Percentiles rank a stretch among this genome's conserved stretches.
Evolutionary conservation across 306 rosid genomes (phyloP).

Genomic region (Corylus heterophylla): DNA sequence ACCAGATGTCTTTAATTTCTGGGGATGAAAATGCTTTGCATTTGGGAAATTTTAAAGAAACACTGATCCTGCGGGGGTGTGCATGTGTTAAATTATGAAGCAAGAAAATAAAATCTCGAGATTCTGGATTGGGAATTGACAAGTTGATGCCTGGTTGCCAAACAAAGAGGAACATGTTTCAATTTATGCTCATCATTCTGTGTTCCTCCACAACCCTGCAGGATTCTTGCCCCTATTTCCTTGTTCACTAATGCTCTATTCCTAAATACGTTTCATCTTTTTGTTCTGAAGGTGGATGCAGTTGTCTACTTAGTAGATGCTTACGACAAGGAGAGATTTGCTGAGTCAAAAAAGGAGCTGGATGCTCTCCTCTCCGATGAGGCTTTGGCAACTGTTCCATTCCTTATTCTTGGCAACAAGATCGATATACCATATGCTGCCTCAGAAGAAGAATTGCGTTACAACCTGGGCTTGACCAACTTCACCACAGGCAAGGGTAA

Average conservation of each 20-base stretch:
- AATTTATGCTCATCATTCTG: neutral
- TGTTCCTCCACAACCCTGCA: neutral
- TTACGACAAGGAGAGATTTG: slow-evolving; percentile 79
- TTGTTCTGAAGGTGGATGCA: slow-evolving; percentile 71
- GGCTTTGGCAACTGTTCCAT: slow-evolving; percentile 66
- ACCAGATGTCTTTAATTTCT: neutral
- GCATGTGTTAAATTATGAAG: no score
- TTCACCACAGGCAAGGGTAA: slow-evolving; percentile 94
- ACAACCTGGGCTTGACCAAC: slow-evolving; percentile 68
- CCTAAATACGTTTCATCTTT: neutral
- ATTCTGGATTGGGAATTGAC: slow-evolving; percentile 1
- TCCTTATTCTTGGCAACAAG: slow-evolving; percentile 84
- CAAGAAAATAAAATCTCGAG: neutral
- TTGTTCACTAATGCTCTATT: neutral
- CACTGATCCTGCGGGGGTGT: no score
- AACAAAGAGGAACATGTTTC: neutral
- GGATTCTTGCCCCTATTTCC: neutral
- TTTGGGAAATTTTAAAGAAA: neutral
- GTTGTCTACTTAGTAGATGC: slow-evolving; percentile 83
- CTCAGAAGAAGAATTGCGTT: slow-evolving; percentile 81
- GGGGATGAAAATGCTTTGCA: neutral
- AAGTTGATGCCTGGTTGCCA: neutral
- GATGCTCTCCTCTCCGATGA: slow-evolving; percentile 87
- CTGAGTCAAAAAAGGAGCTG: slow-evolving; percentile 75
- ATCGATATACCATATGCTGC: slow-evolving; percentile 84